Evolutionary conservation across 495 filamentous ascomycete species (phyloP).

Genomic region (Penicillium paradoxum): DNA sequence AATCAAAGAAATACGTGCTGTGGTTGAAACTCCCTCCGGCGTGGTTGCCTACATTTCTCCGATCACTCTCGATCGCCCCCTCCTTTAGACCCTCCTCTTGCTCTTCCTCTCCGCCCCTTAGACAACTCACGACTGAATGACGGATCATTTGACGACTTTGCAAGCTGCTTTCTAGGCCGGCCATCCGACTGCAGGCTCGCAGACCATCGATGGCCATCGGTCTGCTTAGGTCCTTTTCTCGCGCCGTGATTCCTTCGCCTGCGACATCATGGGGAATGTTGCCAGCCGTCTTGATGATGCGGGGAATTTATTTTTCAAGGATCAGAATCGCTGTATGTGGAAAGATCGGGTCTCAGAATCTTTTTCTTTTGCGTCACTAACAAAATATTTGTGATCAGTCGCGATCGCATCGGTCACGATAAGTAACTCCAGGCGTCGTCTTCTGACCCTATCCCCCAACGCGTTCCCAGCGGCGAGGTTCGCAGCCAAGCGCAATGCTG

Average conservation of each 20-base stretch:
- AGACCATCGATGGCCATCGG: slow-evolving; percentile 36
- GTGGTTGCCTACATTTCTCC: slow-evolving; percentile 8
- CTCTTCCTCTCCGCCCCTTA: slow-evolving; percentile 17
- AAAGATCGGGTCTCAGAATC: neutral
- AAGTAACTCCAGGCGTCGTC: slow-evolving; percentile 67
- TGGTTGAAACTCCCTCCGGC: too few relatives aligned
- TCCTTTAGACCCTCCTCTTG: slow-evolving; percentile 3
- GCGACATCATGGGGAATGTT: slow-evolving; percentile 78
- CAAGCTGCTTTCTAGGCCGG: slow-evolving; percentile 2
- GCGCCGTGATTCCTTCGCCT: slow-evolving; percentile 24
- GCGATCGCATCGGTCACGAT: slow-evolving; percentile 77
- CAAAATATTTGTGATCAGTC: slow-evolving; percentile 49
- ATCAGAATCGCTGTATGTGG: slow-evolving; percentile 79
- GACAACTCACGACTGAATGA: slow-evolving; percentile 23
- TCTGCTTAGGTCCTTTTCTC: slow-evolving; percentile 30
- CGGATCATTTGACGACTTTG: slow-evolving; percentile 9
- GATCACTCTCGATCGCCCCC: slow-evolving; percentile 5
- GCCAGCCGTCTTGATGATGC: slow-evolving; percentile 87
- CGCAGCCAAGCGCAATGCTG: slow-evolving; percentile 64
- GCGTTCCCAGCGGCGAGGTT: slow-evolving; percentile 80
- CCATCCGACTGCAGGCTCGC: slow-evolving; percentile 26
- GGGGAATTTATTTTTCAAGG: slow-evolving; percentile 74
- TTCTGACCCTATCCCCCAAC: slow-evolving; percentile 80
- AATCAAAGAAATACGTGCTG: too few relatives aligned
- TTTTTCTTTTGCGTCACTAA: slow-evolving; percentile 7